Conservation (phyloP, 2,329 filamentous ascomycete species). For the Arthrinium phaeospermum region DNA sequence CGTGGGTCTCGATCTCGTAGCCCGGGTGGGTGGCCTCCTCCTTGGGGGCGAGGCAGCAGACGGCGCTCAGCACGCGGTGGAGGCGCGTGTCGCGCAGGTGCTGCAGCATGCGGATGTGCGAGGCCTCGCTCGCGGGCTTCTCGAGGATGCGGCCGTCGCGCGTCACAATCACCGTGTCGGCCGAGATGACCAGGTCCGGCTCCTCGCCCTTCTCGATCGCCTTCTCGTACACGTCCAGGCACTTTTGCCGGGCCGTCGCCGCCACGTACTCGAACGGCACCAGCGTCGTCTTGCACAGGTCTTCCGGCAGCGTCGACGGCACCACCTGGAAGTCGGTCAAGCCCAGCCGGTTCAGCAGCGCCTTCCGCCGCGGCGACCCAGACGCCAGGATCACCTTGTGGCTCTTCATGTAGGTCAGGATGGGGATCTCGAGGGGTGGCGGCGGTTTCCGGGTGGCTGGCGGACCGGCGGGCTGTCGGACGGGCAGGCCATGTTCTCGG, state of each 20-base stretch:
- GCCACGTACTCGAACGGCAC: constrained; percentile 91
- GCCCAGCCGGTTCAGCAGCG: constrained; percentile 83
- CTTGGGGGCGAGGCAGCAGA: constrained; percentile 82
- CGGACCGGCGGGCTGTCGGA: constrained; percentile 34
- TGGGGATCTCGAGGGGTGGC: constrained; percentile 78
- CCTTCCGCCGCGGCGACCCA: constrained; percentile 81
- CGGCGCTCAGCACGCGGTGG: constrained; percentile 86
- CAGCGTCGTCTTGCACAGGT: constrained; percentile 77
- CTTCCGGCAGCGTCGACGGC: constrained; percentile 82
- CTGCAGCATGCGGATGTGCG: constrained; percentile 85
- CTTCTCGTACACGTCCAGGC: constrained; percentile 69
- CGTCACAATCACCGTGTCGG: constrained; percentile 88
- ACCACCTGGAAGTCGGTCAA: constrained; percentile 82
- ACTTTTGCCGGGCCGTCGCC: constrained; percentile 84
- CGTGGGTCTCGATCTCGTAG: constrained; percentile 79
- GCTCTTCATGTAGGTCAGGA: constrained; percentile 75
- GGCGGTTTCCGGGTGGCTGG: constrained; percentile 49
- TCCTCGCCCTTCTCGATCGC: constrained; percentile 58
- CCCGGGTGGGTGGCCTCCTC: constrained; percentile 83
- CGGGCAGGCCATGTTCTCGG: constrained; percentile 41
- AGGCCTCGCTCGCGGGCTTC: constrained; percentile 82
- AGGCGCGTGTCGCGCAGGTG: constrained; percentile 75
- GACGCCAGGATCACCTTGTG: constrained; percentile 91
- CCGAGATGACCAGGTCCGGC: constrained; percentile 83
- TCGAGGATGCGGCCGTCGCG: constrained; percentile 80